Evolutionary conservation across 139 green algal genomes (phyloP), one percentile per base, ranked within the genome.

Genomic region (Chlorella sp.): DNA sequence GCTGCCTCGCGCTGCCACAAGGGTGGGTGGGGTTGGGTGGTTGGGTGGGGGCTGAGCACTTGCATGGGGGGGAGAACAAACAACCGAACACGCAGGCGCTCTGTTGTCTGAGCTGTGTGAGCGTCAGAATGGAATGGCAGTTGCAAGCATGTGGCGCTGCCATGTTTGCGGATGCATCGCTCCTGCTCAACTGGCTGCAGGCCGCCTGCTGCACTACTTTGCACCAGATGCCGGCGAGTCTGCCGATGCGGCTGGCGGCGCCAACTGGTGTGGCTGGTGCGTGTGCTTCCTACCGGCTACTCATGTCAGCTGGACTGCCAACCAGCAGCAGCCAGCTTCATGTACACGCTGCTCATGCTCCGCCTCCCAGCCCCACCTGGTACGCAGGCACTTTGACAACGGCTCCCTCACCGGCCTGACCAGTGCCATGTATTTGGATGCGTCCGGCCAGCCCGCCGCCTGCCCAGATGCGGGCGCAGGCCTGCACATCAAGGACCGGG

Each of bases 141-240:
- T 51, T 6, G 44, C 44, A 51, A 51, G 7, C 44, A 16, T 51
- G 44, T 51, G 44, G 44, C 9, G 44, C 44, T 51, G 44, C 9
- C 7, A 51, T 51, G 44, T 51, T 51, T 51, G 44, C 44, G 44
- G 44, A 16, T 51, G 6, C 44, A 41, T 18, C 65, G 11, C n/a
- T 51, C 7, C 65, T n/a, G 2, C 69, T n/a, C n/a, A n/a, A n/a
- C n/a, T n/a, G n/a, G n/a, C 69, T 39, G 75, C 75, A 89, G 94
- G 88, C 2, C 88, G 94, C 4, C 80, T 97, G 68, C 87, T 97
- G 74, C 93, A 96, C 89, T 97, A 97, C 84, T 95, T 94, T 74
- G 86, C 92, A 7, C 70, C 75, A 2, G 84, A 55, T 21, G 69
- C 38, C 70, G 63, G n/a, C n/a, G 62, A n/a, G 39, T 15, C 34